These are phyloP conservation scores for Mallotus nudiflorus DNA, from an alignment of 345 rosid species.

Conservation along the genomic window DNA sequence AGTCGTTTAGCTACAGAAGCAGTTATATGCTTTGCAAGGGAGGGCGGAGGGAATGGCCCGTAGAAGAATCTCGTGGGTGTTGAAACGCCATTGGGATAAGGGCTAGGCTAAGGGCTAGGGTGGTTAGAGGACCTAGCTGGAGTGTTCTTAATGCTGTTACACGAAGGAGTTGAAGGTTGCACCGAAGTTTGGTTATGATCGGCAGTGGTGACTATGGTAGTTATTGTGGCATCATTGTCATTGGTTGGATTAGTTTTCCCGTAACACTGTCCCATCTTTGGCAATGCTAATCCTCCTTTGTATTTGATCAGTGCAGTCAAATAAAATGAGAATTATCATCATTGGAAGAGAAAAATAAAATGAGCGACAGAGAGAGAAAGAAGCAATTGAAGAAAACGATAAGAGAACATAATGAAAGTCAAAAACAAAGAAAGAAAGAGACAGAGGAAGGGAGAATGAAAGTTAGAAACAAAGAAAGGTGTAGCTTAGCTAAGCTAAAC, in stretches of 20 bases:
- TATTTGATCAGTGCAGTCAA: conserved; percentile 32
- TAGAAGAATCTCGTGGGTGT: too few relatives aligned
- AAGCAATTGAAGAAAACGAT: conserved; percentile 62
- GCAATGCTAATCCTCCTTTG: conserved; percentile 11
- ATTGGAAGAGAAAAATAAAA: conserved; percentile 22
- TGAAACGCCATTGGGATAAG: conserved; percentile 54
- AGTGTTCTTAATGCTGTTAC: conserved; percentile 56
- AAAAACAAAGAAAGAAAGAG: conserved; percentile 10
- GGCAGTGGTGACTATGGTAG: conserved; percentile 55
- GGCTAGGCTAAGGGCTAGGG: conserved; percentile 56
- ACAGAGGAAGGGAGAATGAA: conserved; percentile 28
- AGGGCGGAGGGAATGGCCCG: conserved; percentile 74
- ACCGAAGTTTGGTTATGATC: conserved; percentile 42
- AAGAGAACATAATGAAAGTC: conserved; percentile 56
- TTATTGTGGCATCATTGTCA: conserved; percentile 37
- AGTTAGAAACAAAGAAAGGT: too few relatives aligned
- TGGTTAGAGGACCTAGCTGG: conserved; percentile 61
- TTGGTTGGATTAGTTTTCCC: conserved; percentile 58
- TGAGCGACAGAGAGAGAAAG: conserved; percentile 35
- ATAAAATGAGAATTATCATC: conserved; percentile 51
- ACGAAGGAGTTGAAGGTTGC: conserved; percentile 52
- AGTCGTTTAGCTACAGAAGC: conserved; percentile 59
- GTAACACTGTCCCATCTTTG: conserved; percentile 89
- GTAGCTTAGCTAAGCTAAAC: too few relatives aligned
- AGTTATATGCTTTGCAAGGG: conserved; percentile 91